Base-by-base conservation (phyloP, 768 basidiomycete genomes). In the Lactifluus subvellereus region DNA sequence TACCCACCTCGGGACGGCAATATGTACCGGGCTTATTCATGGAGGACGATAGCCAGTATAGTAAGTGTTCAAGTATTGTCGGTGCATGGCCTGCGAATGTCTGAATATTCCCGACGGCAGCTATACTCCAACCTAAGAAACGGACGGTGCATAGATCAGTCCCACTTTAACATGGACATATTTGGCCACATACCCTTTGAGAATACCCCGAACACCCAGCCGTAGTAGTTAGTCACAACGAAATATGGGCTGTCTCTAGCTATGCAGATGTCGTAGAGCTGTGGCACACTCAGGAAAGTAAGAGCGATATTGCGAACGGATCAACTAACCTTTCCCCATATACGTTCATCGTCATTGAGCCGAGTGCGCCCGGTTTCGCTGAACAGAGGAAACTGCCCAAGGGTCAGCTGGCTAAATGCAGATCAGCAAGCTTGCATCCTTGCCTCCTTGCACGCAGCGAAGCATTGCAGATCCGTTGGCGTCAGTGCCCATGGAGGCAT, bases 131-230 rank as follows among this genome's bases (percentile, higher is more conserved):
- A 27, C 65, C 67, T 67, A 48, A 16, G 33, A 32, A 10, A 20
- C 2, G 16, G 50, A 22, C 9, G 38, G 27, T 32, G 27, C 14
- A 32, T 51, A 16, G 14, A 30, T 45, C 5, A 48, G 48, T 14
- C 10, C n/a, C 5, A 18, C 7, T 58, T 14, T 27, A 10, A 33
- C 18, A 42, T 7, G n/a, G 49, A 40, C 22, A 54, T 1, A 4
- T 8, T 55, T 9, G 37, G 22, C 38, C 13, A 57, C 35, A 20
- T 7, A 67, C 66, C 66, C 32, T 54, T 66, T 49, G 64, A 67
- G 60, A 71, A 71, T 37, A 56, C 61, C 30, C 70, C 70, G 35
- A 71, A 70, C 33, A 66, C 62, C 70, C 70, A 71, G 9, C 63
- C 59, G 6, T 64, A 59, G 27, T 70, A 70, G 37, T 67, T 70